Evolutionary conservation across 1,139 yeast genomes (phyloP).

Genomic region (Hemisphaericaspora xylofermentans): DNA sequence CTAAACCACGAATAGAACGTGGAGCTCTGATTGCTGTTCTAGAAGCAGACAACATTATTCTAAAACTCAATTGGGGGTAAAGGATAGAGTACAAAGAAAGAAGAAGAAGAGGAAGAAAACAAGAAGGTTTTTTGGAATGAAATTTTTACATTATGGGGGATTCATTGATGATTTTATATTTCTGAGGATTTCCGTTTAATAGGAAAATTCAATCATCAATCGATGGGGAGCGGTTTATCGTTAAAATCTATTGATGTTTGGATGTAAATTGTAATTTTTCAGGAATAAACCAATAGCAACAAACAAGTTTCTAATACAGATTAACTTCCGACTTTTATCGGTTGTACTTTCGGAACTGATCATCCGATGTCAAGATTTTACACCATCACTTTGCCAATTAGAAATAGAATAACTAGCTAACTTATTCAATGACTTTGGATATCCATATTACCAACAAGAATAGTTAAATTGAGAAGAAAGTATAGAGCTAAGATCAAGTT

Average conservation of each 20-base stretch:
- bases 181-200: background rate
- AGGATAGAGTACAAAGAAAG: conserved; percentile 1
- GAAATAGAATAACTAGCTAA: no score
- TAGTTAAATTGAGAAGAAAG: no score
- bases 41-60: conserved; percentile 41
- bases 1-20: conserved; percentile 63
- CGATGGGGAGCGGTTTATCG: background rate
- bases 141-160: conserved; percentile 1
- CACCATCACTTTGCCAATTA: no score
- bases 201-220: no score
- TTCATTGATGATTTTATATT: conserved; percentile 3
- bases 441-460: no score
- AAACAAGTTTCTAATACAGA: conserved; percentile 6
- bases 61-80: conserved; percentile 4
- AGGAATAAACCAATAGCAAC: conserved; percentile 4
- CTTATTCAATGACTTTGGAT: no score
- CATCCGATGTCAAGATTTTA: no score
- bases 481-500: no score
- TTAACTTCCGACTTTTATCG: background rate
- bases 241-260: conserved; percentile 2
- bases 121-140: background rate
- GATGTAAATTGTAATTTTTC: background rate
- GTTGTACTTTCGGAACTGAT: background rate
- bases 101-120: background rate
- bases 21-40: conserved; percentile 34